Evolutionary conservation across 805 yeast species (phyloP).

Genomic region (Brettanomyces naardenensis): DNA sequence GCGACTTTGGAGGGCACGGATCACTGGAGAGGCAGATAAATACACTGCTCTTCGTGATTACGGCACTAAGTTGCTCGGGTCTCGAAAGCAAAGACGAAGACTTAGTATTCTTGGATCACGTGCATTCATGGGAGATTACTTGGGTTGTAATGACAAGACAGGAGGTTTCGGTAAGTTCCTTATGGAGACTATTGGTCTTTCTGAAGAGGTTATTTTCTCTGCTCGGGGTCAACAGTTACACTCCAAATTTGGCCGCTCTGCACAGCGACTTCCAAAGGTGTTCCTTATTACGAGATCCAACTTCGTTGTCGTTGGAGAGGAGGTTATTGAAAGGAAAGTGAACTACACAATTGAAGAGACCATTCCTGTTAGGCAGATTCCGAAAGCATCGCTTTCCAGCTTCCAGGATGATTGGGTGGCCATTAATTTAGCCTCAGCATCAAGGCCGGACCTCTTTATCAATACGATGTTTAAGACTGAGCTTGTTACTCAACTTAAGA

Average conservation of each 20-base stretch:
- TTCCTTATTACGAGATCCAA: constrained; percentile 57
- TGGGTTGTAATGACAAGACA: constrained; percentile 66
- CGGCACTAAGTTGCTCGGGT: constrained; percentile 63
- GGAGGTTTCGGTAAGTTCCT: constrained; percentile 75
- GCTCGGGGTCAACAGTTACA: constrained; percentile 71
- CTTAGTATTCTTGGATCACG: constrained; percentile 83
- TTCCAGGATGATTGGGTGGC: constrained; percentile 94
- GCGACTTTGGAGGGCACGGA: constrained; percentile 71
- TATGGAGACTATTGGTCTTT: constrained; percentile 58
- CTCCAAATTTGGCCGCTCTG: constrained; percentile 89
- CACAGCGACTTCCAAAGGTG: constrained; percentile 66
- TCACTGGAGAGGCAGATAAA: constrained; percentile 58
- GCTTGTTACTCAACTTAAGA: constrained; percentile 64
- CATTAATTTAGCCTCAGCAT: constrained; percentile 42
- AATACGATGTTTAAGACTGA: constrained; percentile 87
- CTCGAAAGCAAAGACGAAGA: constrained; percentile 82
- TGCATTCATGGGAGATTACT: constrained; percentile 89
- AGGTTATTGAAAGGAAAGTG: constrained; percentile 47
- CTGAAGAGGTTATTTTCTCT: constrained; percentile 69
- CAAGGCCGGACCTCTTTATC: constrained; percentile 71
- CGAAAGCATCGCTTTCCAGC: constrained; percentile 58
- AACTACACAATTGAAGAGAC: constrained; percentile 55
- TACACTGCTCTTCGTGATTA: constrained; percentile 79
- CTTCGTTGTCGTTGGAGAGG: constrained; percentile 69
- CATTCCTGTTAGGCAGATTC: constrained; percentile 52